Evolutionary conservation across 139 green algal species (phyloP).

Genomic region (Picochlorum sp.): DNA sequence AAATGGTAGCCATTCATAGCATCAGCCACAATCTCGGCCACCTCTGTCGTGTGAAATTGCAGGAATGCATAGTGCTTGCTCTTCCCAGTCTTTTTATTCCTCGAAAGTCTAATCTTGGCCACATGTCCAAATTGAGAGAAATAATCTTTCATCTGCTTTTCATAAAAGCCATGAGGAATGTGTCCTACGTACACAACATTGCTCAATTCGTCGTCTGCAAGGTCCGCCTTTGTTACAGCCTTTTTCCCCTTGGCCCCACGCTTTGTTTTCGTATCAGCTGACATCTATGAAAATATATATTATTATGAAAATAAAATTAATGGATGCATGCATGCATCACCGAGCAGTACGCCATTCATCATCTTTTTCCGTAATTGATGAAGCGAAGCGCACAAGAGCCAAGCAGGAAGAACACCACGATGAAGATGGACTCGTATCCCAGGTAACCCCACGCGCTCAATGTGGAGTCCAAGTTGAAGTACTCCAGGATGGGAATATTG

Average conservation of each 20-base stretch:
- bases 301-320: no score
- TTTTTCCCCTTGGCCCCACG: no score
- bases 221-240: no score
- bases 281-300: no score
- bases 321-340: no score
- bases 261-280: no score
- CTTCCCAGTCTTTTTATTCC: slow-evolving; percentile 42
- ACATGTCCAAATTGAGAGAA: slow-evolving; percentile 46
- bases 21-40: slow-evolving; percentile 69
- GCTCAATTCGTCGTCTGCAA: neutral
- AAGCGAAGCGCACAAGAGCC: neutral
- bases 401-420: slow-evolving; percentile 6
- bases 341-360: neutral
- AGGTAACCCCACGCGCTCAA: slow-evolving; percentile 1
- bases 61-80: slow-evolving; percentile 60
- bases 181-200: neutral
- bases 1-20: slow-evolving; percentile 91
- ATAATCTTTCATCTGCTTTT: slow-evolving; percentile 68
- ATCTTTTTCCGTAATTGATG: neutral
- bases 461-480: neutral
- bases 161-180: slow-evolving; percentile 81
- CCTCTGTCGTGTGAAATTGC: slow-evolving; percentile 55
- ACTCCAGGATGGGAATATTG: neutral
- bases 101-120: slow-evolving; percentile 34
- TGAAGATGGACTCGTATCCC: neutral